Percentiles rank a stretch among this genome's conserved stretches.
phyloP scores from a whole-genome alignment of 2,329 filamentous ascomycete genomes.

The Pleoardoris graminearum region DNA sequence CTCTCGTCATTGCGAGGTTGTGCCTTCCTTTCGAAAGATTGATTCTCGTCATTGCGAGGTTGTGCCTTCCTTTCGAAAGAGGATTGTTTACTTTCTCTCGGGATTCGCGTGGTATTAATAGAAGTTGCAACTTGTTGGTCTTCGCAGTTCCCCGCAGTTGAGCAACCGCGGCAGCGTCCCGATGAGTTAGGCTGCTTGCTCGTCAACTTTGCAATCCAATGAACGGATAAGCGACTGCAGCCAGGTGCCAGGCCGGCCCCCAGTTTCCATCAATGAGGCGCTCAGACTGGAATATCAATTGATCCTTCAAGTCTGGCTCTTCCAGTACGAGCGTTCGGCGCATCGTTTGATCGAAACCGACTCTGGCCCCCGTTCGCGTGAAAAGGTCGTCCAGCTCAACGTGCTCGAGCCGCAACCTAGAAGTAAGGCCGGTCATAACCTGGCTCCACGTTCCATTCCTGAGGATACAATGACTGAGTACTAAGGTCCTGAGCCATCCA shows the following conservation, averaged over 20 bases:
- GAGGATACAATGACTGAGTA: slow-evolving; percentile 18
- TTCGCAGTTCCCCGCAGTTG: too few relatives aligned
- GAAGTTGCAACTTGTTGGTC: too few relatives aligned
- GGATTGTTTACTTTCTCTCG: too few relatives aligned
- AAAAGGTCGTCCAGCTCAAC: slow-evolving; percentile 20
- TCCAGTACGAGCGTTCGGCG: slow-evolving; percentile 2
- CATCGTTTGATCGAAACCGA: slow-evolving; percentile 11
- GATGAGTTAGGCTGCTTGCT: too few relatives aligned
- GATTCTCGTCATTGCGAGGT: too few relatives aligned
- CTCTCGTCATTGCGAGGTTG: too few relatives aligned
- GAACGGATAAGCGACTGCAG: slow-evolving; percentile 28
- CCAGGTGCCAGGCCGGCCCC: slow-evolving; percentile 24
- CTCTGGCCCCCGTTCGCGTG: slow-evolving; percentile 8
- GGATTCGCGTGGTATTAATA: too few relatives aligned
- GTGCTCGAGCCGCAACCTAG: slow-evolving; percentile 11
- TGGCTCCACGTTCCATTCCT: slow-evolving; percentile 18
- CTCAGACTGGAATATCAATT: slow-evolving; percentile 10
- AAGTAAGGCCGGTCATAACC: slow-evolving; percentile 17
- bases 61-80: too few relatives aligned
- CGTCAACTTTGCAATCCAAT: slow-evolving; percentile 4
- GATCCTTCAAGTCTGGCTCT: slow-evolving; percentile 11
- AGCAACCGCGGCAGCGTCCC: too few relatives aligned
- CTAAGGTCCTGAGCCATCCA: slow-evolving; percentile 15
- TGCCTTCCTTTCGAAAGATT: too few relatives aligned
- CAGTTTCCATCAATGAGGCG: slow-evolving; percentile 10